Evolutionary conservation across 148 eudicot species (phyloP), one percentile per base, ranked within the genome.

Genomic region (Beta vulgaris): DNA sequence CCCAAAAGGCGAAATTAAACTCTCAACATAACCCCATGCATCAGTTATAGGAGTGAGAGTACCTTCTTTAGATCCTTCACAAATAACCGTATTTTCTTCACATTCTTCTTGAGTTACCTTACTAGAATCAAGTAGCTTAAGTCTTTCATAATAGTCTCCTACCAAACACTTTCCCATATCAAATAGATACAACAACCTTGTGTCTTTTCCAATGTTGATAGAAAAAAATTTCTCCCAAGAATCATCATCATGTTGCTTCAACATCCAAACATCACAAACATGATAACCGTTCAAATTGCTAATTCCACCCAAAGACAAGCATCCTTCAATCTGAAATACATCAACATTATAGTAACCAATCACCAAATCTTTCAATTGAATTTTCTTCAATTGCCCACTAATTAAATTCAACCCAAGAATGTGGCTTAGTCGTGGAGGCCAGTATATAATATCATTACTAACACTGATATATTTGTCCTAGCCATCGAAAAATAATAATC

Each of bases 1-100:
- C 15, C 21, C 64, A 65, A 75, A 74, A 51, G 77, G 77, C 12
- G 77, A 75, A 53, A 65, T 53, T 19, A 75, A 57, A 37, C 71
- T 75, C 77, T 75, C 77, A 36, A 53, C 37, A 26, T 75, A 75
- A 49, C 37, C 71, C 40, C 71, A 59, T 2, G 77, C 28, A 1
- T 28, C n/a, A n/a, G n/a, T n/a, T n/a, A n/a, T n/a, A n/a, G n/a
- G 15, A 14, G 14, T 5, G 64, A 31, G 31, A 15, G 19, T 1
- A 14, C 15, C 37, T 3, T 31, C 21, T 3, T 16, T 3, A 3
- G 7, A 14, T 29, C 19, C 71, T 46, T 18, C 31, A 42, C 40
- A 75, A 25, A 49, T 16, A 60, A 49, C 42, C 36, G 49, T 36
- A 64, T 63, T 53, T 46, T 15, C 62, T 64, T 36, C 62, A 51